These are phyloP conservation scores for Camellia lanceoleosa DNA, from an alignment of 148 eudicot genomes.

Conservation along the genomic window DNA sequence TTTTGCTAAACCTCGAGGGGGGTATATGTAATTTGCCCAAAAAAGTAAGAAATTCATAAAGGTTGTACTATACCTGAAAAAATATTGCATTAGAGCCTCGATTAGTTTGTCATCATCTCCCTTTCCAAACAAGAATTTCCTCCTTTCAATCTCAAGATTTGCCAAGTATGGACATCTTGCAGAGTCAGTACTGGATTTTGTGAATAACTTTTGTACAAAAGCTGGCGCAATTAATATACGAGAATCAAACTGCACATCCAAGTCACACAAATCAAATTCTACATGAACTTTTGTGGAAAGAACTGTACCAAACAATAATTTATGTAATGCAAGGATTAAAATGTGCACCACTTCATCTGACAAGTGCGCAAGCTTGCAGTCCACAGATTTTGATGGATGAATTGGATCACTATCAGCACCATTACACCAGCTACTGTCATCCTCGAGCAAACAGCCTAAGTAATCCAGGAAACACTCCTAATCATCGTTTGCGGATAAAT, in stretches of 20 bases:
- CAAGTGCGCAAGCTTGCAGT: slow-evolving; percentile 46
- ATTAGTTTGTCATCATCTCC: slow-evolving; percentile 62
- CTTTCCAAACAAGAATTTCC: slow-evolving; percentile 62
- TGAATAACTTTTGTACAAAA: slow-evolving; percentile 55
- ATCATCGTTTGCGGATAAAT: slow-evolving; percentile 72
- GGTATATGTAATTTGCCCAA: no score
- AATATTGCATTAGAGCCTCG: slow-evolving; percentile 61
- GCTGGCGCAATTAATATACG: slow-evolving; percentile 63
- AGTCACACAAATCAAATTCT: slow-evolving; percentile 21
- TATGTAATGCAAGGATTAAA: slow-evolving; percentile 7
- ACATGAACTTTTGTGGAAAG: slow-evolving; percentile 2
- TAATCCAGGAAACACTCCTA: slow-evolving; percentile 88
- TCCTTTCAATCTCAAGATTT: slow-evolving; percentile 79
- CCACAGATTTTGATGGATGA: slow-evolving; percentile 37
- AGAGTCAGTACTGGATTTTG: slow-evolving; percentile 44
- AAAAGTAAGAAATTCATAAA: background rate
- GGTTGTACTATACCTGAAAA: slow-evolving; percentile 50
- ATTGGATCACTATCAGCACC: slow-evolving; percentile 37
- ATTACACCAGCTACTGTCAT: slow-evolving; percentile 51
- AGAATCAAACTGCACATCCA: slow-evolving; percentile 63
- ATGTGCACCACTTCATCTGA: slow-evolving; percentile 59
- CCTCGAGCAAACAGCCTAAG: slow-evolving; percentile 85
- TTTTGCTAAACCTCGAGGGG: no score
- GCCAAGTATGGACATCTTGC: slow-evolving; percentile 81
- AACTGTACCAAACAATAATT: background rate